A percentile compares a stretch with the other conserved stretches of the same genome.
Conservation (phyloP, 225 moss, liverwort and hornwort species). For the Neckera pumila region DNA sequence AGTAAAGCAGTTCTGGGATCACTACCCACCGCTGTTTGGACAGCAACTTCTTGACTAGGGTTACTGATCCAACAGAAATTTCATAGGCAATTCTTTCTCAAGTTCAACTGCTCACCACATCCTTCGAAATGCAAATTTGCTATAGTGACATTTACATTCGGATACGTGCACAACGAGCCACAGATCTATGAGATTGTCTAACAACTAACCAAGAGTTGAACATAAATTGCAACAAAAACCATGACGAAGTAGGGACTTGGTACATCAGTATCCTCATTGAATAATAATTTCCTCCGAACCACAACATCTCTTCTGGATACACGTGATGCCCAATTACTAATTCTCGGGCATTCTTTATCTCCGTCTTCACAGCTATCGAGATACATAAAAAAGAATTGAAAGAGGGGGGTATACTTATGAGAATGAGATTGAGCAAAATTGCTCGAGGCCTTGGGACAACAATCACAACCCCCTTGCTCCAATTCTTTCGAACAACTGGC, state of each 20-base stretch:
- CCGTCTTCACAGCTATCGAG: not conserved
- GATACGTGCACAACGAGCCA: not conserved
- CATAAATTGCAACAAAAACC: not conserved
- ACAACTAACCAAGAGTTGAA: not conserved
- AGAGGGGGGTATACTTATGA: not conserved
- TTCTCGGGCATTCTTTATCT: not conserved
- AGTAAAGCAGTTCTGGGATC: no score
- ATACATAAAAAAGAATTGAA: not conserved
- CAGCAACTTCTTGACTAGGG: not conserved
- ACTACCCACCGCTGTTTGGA: not conserved
- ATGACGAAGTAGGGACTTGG: not conserved
- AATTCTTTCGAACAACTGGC: not conserved
- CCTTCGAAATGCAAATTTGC: not conserved
- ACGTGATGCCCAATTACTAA: not conserved
- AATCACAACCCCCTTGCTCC: not conserved
- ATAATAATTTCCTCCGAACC: not conserved
- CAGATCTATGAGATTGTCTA: not conserved
- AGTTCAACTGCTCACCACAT: not conserved
- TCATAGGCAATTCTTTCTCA: not conserved
- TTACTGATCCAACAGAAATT: not conserved
- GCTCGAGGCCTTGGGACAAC: not conserved
- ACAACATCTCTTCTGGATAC: not conserved
- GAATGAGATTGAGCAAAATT: constrained; percentile 2
- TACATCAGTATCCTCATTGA: not conserved
- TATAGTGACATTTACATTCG: not conserved